Percentiles rank a stretch among this genome's conserved stretches.
phyloP scores from a whole-genome alignment of 345 rosid genomes.

The Citrus glauca region DNA sequence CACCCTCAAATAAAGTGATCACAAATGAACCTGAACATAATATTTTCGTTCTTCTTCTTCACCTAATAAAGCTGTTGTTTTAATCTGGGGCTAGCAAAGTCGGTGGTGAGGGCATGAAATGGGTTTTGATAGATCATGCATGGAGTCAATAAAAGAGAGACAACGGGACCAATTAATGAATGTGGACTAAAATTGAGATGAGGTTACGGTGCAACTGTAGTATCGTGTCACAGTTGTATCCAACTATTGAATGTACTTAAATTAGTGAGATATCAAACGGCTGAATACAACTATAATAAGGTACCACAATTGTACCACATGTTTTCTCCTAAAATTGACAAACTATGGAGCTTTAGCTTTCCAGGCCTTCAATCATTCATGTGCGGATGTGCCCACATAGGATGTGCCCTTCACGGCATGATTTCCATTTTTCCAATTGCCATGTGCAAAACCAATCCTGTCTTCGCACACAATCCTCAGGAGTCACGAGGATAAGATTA shows the following conservation, averaged over 20 bases:
- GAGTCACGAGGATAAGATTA: neutral
- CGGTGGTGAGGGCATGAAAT: neutral
- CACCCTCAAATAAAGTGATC: neutral
- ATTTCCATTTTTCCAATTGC: neutral
- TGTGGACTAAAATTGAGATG: neutral
- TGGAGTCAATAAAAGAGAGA: neutral
- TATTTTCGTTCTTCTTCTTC: neutral
- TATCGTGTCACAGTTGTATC: too few species aligned
- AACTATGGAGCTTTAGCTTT: neutral
- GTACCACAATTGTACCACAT: too few species aligned
- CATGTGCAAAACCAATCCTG: slow-evolving; percentile 12
- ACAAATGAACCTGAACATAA: too few species aligned
- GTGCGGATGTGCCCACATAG: neutral
- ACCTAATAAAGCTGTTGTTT: slow-evolving; percentile 4
- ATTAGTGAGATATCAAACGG: accelerated
- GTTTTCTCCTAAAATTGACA: neutral
- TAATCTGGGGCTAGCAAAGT: neutral
- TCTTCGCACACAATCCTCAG: slow-evolving; percentile 1
- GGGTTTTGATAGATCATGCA: neutral
- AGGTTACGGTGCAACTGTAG: too few species aligned
- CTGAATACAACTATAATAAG: accelerated
- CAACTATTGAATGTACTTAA: accelerated
- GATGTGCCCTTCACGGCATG: slow-evolving; percentile 13
- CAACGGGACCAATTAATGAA: neutral
- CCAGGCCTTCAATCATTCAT: neutral